These are phyloP conservation scores for Xylariaceae sp. DNA, from an alignment of 2,329 filamentous ascomycete genomes.

Conservation along the genomic window DNA sequence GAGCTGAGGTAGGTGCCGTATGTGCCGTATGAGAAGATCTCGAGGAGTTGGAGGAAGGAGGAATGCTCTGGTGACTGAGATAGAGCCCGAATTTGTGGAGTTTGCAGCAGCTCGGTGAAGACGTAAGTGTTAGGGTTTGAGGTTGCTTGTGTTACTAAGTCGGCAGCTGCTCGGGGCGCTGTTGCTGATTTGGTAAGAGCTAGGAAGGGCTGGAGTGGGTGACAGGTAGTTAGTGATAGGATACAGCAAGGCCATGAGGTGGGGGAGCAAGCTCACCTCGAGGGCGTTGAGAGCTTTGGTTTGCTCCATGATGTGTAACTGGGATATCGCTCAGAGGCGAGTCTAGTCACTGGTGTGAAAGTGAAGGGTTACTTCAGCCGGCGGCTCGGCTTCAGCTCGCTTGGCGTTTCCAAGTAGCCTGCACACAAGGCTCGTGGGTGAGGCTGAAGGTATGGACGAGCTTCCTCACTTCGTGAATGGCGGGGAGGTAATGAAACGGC, in stretches of 20 bases:
- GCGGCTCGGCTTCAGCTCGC: too few species aligned
- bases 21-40: slow-evolving; percentile 90
- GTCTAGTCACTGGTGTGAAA: too few species aligned
- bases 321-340: slow-evolving; percentile 4
- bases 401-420: too few species aligned
- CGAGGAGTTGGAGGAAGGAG: slow-evolving; percentile 65
- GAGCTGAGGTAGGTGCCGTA: slow-evolving; percentile 63
- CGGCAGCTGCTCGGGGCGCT: slow-evolving; percentile 77
- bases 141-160: slow-evolving; percentile 83
- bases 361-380: too few species aligned
- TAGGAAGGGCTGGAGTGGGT: slow-evolving; percentile 68
- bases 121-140: slow-evolving; percentile 86
- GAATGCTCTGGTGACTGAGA: slow-evolving; percentile 56
- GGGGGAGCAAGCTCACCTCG: slow-evolving; percentile 43
- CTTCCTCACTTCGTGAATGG: too few species aligned
- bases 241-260: neutral
- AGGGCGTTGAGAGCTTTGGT: slow-evolving; percentile 62
- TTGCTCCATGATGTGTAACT: slow-evolving; percentile 62
- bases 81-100: slow-evolving; percentile 73
- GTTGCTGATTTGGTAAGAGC: slow-evolving; percentile 82
- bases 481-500: too few species aligned
- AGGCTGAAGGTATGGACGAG: too few species aligned
- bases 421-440: too few species aligned
- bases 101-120: slow-evolving; percentile 88
- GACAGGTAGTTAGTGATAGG: slow-evolving; percentile 4